Base-by-base conservation (phyloP, 148 eudicot genomes). In the Rhododendron williamsianum region DNA sequence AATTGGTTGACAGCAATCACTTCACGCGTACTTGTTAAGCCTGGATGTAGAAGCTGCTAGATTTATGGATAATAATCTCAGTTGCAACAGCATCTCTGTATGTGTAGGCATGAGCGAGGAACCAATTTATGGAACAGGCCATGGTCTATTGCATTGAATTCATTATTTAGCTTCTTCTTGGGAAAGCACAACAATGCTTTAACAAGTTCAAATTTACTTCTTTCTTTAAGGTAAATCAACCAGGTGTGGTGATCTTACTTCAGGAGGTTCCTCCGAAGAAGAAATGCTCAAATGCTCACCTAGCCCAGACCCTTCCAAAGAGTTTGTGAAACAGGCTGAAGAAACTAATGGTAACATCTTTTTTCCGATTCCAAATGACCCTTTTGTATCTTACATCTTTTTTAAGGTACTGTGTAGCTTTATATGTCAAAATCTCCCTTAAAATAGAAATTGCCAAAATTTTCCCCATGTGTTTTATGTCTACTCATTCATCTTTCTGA, bases 201-300 rank as follows among this genome's bases (percentile, higher is more conserved):
- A 16, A 76, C 43, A 60, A 72, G 60, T 36, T 73, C 38, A 67
- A 35, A 45, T 56, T 52, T 41, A 15, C 18, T 18, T 13, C 25
- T 82, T 51, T 9, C 15, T 4, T 51, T 25, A 46, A 85, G 89
- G 87, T 82, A 60, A 78, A 88, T 51, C 48, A 38, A 15, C 63
- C 72, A 78, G 81, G 41, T 63, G 76, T 78, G n/a, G 58, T 78
- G 46, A 78, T 21, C 16, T 56, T 65, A 78, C 65, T 16, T 35
- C 85, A 23, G 33, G 54, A 83, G 54, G 77, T 86, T 79, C 36
- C 33, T 35, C 78, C 36, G 67, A 33, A 18, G 77, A 84, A 67
- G 76, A 76, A 63, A 30, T 38, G 78, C 58, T 45, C 12, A 52
- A 78, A 7, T 21, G 80, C 33, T 35, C 58, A 49, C 74, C 71